Conservation (phyloP, 257 asterid species). For the Verbena officinalis region DNA sequence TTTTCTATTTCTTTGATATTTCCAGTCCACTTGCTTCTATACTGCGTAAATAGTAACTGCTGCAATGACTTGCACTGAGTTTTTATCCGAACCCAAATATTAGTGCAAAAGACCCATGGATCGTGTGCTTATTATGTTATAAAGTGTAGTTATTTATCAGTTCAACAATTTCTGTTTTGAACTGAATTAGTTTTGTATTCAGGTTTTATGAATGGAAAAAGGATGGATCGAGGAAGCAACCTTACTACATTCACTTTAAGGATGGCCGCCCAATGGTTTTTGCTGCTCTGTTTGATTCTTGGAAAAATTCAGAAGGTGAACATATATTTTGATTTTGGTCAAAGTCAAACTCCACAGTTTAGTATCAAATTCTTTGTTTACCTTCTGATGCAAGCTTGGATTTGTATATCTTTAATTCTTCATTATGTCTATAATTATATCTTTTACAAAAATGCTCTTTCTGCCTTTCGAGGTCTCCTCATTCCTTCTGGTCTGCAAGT, state of each 20-base stretch:
- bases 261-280: slow-evolving; percentile 87
- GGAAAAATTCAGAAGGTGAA: slow-evolving; percentile 84
- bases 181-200: slow-evolving; percentile 25
- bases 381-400: background rate
- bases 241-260: slow-evolving; percentile 75
- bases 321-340: slow-evolving; percentile 3
- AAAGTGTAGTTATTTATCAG: too few relatives aligned
- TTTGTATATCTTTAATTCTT: background rate
- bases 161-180: slow-evolving; percentile 19
- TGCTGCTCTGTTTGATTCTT: slow-evolving; percentile 89
- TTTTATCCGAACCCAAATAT: background rate
- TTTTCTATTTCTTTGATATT: background rate
- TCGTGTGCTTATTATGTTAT: too few relatives aligned
- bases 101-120: background rate
- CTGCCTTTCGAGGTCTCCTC: background rate
- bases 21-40: background rate
- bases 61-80: slow-evolving; percentile 9
- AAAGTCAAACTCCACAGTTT: background rate
- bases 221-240: slow-evolving; percentile 88
- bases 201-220: slow-evolving; percentile 98
- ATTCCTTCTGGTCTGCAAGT: background rate
- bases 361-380: background rate
- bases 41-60: background rate
- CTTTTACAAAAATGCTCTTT: background rate
- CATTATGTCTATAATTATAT: background rate